These are phyloP conservation scores for Chenopodium suecicum DNA, from an alignment of 148 eudicot species.

Conservation along the genomic window DNA sequence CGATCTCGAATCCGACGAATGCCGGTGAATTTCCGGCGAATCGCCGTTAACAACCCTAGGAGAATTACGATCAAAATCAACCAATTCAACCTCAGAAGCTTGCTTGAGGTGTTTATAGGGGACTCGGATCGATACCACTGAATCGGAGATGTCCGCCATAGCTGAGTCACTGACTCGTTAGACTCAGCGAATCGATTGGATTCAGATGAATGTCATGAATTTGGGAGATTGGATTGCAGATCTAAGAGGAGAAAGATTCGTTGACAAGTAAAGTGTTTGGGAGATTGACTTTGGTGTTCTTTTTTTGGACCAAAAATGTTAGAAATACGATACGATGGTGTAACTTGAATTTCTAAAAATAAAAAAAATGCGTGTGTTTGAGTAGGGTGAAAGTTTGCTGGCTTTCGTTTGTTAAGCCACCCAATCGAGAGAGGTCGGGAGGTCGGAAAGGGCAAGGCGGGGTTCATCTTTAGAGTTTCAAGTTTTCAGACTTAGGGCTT, in stretches of 20 bases:
- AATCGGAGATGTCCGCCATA: slow-evolving; percentile 22
- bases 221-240: neutral
- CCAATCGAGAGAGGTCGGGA: too few species aligned
- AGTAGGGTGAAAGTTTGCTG: too few species aligned
- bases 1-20: slow-evolving; percentile 15
- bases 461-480: too few species aligned
- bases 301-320: too few species aligned
- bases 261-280: slow-evolving; percentile 5
- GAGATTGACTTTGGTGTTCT: neutral
- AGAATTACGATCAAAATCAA: slow-evolving; percentile 16
- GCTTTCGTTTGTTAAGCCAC: too few species aligned
- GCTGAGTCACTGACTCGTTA: neutral
- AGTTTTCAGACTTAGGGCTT: too few species aligned
- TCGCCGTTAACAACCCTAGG: slow-evolving; percentile 34
- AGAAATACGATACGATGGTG: too few species aligned
- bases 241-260: neutral
- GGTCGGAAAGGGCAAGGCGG: too few species aligned
- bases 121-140: slow-evolving; percentile 40
- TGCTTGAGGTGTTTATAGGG: slow-evolving; percentile 40
- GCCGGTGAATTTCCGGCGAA: slow-evolving; percentile 4
- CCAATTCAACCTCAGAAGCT: slow-evolving; percentile 41
- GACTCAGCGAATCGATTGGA: slow-evolving; percentile 4
- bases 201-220: neutral
- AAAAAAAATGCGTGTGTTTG: too few species aligned
- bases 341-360: too few species aligned